A percentile compares a stretch with the other conserved stretches of the same genome.
These are phyloP conservation scores for Paralagenidium karlingii DNA, from an alignment of 352 stramenopile species.

Conservation along the genomic window DNA sequence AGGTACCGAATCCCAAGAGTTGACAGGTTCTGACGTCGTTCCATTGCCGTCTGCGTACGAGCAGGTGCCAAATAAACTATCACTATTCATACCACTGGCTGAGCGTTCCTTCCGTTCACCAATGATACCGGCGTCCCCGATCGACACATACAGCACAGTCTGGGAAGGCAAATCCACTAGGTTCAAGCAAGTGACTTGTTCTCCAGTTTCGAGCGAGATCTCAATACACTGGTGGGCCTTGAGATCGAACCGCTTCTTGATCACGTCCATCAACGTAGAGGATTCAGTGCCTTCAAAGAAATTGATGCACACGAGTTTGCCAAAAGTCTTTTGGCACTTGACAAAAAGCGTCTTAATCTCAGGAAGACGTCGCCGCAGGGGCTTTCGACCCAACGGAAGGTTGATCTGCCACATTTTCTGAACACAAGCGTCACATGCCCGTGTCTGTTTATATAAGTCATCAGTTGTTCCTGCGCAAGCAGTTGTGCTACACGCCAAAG, in stretches of 20 bases:
- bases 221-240: conserved; percentile 66
- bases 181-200: conserved; percentile 47
- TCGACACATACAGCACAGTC: conserved; percentile 54
- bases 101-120: no score
- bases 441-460: conserved; percentile 1
- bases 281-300: conserved; percentile 71
- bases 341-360: conserved; percentile 63
- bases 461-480: neutral
- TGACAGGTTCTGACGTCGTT: no score
- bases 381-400: conserved; percentile 9
- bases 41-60: no score
- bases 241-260: conserved; percentile 70
- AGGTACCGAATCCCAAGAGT: no score
- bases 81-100: no score
- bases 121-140: conserved; percentile 71
- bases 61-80: no score
- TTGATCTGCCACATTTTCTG: conserved; percentile 72
- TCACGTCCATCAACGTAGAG: conserved; percentile 53
- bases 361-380: conserved; percentile 20
- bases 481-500: neutral
- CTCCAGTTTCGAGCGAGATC: conserved; percentile 54
- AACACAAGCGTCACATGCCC: conserved; percentile 67
- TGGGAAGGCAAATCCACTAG: conserved; percentile 39
- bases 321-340: conserved; percentile 67
- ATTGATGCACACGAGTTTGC: conserved; percentile 63